phyloP scores from a whole-genome alignment of 352 stramenopile genomes.

The Globisporangium echinulatum region DNA sequence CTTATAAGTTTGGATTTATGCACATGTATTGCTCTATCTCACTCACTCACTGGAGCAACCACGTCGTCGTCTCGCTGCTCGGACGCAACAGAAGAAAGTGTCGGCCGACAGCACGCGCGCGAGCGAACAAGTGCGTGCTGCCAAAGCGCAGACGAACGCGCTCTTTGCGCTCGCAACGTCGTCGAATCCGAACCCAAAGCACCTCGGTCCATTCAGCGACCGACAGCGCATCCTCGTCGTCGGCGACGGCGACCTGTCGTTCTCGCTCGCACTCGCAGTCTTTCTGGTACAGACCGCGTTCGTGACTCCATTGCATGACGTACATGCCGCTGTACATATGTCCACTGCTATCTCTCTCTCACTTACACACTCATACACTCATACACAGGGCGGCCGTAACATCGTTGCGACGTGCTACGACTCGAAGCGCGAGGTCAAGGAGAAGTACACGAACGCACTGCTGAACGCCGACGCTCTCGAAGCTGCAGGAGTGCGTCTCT shows the following conservation, averaged over 20 bases:
- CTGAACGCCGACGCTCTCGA: slow-evolving; percentile 66
- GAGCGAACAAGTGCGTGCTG: slow-evolving; percentile 20
- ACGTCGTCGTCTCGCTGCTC: background rate
- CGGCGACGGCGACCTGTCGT: slow-evolving; percentile 83
- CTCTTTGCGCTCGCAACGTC: slow-evolving; percentile 60
- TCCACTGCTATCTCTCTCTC: background rate
- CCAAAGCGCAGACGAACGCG: slow-evolving; percentile 61
- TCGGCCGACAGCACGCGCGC: slow-evolving; percentile 1
- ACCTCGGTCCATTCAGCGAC: slow-evolving; percentile 66
- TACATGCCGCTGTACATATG: background rate
- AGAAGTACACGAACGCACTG: slow-evolving; percentile 66
- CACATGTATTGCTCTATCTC: background rate
- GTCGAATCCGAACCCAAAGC: slow-evolving; percentile 83
- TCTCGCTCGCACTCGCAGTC: slow-evolving; percentile 67
- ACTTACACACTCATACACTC: background rate
- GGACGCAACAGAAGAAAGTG: slow-evolving; percentile 17
- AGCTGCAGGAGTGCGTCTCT: slow-evolving; percentile 44
- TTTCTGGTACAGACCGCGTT: slow-evolving; percentile 35
- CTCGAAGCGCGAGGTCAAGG: slow-evolving; percentile 52
- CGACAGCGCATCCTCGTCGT: slow-evolving; percentile 73
- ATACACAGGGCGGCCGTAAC: slow-evolving; percentile 45
- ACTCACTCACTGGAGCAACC: background rate
- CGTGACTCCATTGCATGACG: background rate
- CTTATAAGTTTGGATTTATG: background rate
- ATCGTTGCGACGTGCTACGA: slow-evolving; percentile 75